Percentiles rank a stretch among this genome's conserved stretches.
Evolutionary conservation across 306 rosid species (phyloP).

Genomic region (Geum urbanum): DNA sequence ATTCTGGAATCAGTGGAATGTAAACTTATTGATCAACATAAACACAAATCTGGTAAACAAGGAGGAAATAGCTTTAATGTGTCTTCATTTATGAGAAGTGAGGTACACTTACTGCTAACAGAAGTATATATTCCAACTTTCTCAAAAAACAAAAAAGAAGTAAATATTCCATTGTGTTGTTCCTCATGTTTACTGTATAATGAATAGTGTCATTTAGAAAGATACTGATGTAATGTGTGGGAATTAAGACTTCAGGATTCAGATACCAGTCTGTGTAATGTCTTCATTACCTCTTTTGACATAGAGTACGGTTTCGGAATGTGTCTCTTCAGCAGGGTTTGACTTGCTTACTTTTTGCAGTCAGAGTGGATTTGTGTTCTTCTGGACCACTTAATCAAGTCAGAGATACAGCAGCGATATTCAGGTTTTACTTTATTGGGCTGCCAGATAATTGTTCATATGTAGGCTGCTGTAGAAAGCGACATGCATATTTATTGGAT

Average conservation of each 20-base stretch:
- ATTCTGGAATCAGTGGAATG: neutral
- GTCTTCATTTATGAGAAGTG: neutral
- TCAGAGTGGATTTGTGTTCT: conserved; percentile 52
- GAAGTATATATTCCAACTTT: neutral
- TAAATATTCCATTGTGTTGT: neutral
- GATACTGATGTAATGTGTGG: neutral
- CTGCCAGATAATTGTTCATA: neutral
- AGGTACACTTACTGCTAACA: neutral
- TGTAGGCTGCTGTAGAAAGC: conserved; percentile 9
- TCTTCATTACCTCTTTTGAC: neutral
- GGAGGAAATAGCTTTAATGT: neutral
- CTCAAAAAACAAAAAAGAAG: neutral
- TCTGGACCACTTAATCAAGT: conserved; percentile 41
- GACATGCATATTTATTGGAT: neutral
- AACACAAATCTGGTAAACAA: neutral
- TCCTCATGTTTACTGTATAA: neutral
- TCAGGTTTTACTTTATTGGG: conserved; percentile 47
- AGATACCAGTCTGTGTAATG: neutral
- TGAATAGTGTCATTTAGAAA: neutral
- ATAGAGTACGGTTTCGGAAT: neutral
- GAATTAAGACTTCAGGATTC: neutral
- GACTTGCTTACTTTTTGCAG: conserved; percentile 38
- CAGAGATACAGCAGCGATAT: conserved; percentile 49
- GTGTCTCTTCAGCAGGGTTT: conserved; percentile 12
- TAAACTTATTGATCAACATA: neutral